phyloP scores from a whole-genome alignment of 1,284 basidiomycete species.

The Athelia sp. region DNA sequence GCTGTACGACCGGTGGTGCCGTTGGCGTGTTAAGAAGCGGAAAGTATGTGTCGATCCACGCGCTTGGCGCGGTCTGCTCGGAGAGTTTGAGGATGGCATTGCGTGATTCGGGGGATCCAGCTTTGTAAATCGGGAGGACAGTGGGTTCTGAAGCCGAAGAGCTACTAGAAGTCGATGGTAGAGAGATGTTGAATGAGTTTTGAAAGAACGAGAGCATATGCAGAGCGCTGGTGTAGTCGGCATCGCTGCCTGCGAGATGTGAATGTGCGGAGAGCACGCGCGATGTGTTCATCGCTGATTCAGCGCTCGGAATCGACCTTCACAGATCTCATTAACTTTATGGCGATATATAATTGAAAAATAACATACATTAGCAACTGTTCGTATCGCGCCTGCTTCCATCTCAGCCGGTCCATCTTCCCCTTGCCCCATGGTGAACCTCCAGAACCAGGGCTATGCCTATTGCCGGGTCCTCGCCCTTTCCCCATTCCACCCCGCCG shows the following conservation, averaged over 20 bases:
- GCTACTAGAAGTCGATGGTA: too few species aligned
- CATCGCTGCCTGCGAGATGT: slow-evolving; percentile 65
- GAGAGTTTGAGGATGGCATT: slow-evolving; percentile 55
- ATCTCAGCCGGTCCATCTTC: background rate
- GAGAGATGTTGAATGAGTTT: slow-evolving; percentile 47
- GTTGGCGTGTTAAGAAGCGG: slow-evolving; percentile 78
- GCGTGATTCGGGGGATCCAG: slow-evolving; percentile 61
- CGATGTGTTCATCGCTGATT: slow-evolving; percentile 43
- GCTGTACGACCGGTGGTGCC: slow-evolving; percentile 49
- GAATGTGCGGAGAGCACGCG: slow-evolving; percentile 61
- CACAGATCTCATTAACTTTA: background rate
- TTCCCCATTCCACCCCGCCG: too few species aligned
- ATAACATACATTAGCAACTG: background rate
- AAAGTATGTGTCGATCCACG: slow-evolving; percentile 82
- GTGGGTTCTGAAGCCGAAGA: too few species aligned
- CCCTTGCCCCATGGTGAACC: background rate
- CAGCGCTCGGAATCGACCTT: slow-evolving; percentile 44
- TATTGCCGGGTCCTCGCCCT: background rate
- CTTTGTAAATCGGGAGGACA: slow-evolving; percentile 53
- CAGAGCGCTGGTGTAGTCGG: slow-evolving; percentile 64
- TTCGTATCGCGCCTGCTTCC: background rate
- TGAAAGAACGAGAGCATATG: slow-evolving; percentile 61
- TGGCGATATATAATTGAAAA: background rate
- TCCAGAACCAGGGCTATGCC: background rate
- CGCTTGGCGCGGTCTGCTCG: slow-evolving; percentile 32